A percentile compares a stretch with the other conserved stretches of the same genome.
Conservation (phyloP, 164 flowering plant genomes). For the Tetracentron sinense region DNA sequence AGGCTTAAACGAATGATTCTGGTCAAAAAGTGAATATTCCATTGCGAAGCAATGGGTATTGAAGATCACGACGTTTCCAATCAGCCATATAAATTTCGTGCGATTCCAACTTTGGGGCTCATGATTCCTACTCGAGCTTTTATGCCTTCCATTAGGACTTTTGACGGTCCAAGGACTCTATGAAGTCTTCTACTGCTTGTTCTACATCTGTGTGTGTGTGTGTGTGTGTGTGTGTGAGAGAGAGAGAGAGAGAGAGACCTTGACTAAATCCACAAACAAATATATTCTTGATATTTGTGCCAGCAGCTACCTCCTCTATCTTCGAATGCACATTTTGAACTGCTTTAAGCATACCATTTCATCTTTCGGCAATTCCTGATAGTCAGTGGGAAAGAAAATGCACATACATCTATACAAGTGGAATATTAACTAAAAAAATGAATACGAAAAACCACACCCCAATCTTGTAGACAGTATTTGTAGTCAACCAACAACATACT, state of each 20-base stretch:
- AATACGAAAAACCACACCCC: background rate
- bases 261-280: conserved; percentile 97
- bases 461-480: background rate
- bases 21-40: no score
- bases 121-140: no score
- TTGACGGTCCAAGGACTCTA: no score
- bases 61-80: no score
- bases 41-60: no score
- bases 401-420: background rate
- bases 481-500: background rate
- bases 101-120: no score
- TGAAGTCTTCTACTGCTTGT: no score
- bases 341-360: conserved; percentile 67
- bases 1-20: no score
- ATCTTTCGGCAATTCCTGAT: conserved; percentile 79
- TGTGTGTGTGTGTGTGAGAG: background rate
- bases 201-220: no score
- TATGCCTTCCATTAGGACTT: no score
- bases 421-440: no score
- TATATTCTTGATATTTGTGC: conserved; percentile 67
- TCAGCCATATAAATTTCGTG: no score
- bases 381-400: background rate
- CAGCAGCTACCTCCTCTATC: conserved; percentile 83
- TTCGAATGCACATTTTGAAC: conserved; percentile 81
- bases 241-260: conserved; percentile 81